Evolutionary conservation across 1,284 basidiomycete species (phyloP).

Genomic region (Fomes fomentarius): DNA sequence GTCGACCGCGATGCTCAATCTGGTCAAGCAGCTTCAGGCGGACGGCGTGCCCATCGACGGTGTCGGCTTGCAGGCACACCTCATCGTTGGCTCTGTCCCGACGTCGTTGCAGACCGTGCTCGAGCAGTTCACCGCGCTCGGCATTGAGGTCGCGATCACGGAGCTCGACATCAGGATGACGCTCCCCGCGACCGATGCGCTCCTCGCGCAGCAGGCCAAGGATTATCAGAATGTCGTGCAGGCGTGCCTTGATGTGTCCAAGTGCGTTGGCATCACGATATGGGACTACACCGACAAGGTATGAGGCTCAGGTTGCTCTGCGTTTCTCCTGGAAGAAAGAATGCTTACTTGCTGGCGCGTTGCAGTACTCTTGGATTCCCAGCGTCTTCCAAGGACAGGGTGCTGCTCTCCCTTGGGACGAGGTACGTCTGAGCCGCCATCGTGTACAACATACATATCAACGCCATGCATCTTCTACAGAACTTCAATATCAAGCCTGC

Average conservation of each 20-base stretch:
- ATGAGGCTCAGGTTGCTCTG: no score
- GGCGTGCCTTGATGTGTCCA: constrained; percentile 45
- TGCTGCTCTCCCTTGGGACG: constrained; percentile 39
- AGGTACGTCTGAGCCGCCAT: constrained; percentile 24
- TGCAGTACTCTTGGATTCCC: constrained; percentile 41
- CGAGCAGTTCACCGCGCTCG: constrained; percentile 48
- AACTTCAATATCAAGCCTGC: constrained; percentile 28
- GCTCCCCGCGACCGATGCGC: constrained; percentile 46
- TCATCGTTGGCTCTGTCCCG: constrained; percentile 52
- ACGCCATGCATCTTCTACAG: constrained; percentile 2
- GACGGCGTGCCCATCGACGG: constrained; percentile 50
- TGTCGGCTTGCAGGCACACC: constrained; percentile 53
- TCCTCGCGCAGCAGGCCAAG: constrained; percentile 50
- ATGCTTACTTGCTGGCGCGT: background rate
- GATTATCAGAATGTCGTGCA: constrained; percentile 50
- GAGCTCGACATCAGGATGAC: constrained; percentile 59
- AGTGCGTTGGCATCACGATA: constrained; percentile 52
- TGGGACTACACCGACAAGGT: constrained; percentile 54
- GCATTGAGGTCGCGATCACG: constrained; percentile 58
- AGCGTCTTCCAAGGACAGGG: constrained; percentile 39
- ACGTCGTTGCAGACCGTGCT: constrained; percentile 44
- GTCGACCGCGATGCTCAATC: constrained; percentile 47
- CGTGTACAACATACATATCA: no score
- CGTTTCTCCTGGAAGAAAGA: background rate
- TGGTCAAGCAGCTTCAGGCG: constrained; percentile 45